Conservation (phyloP, 345 rosid species). For the Salix arbutifolia region DNA sequence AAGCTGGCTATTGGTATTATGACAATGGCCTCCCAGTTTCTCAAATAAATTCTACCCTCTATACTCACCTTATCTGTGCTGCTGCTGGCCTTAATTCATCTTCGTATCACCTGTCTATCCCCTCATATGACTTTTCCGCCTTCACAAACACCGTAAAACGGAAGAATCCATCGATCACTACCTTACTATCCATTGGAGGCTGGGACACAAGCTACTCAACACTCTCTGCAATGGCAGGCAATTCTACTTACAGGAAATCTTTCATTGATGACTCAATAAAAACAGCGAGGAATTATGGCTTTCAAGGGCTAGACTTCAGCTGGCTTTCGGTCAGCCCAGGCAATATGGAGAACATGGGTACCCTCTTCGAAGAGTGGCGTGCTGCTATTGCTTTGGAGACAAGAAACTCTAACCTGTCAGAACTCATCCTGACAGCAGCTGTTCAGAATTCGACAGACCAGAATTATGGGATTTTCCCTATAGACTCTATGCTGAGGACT, state of each 20-base stretch:
- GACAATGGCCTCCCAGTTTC: constrained; percentile 32
- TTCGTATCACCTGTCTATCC: no score
- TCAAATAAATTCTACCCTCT: constrained; percentile 41
- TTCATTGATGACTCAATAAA: constrained; percentile 23
- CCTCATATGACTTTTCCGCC: no score
- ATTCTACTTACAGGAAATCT: constrained; percentile 12
- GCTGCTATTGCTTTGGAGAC: constrained; percentile 18
- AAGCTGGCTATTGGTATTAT: constrained; percentile 52
- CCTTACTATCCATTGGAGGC: constrained; percentile 25
- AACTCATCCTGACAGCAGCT: constrained; percentile 13
- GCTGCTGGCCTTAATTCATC: constrained; percentile 39
- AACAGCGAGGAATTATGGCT: constrained; percentile 25
- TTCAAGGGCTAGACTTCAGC: constrained; percentile 27
- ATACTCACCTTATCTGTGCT: constrained; percentile 50
- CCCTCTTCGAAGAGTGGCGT: constrained; percentile 25
- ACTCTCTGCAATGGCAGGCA: no score
- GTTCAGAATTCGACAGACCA: neutral
- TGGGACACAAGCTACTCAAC: neutral
- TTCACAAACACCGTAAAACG: no score
- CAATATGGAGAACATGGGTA: constrained; percentile 16
- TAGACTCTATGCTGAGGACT: constrained; percentile 17
- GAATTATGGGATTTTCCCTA: constrained; percentile 2
- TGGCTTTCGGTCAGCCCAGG: constrained; percentile 20
- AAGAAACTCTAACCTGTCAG: neutral
- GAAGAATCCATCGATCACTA: no score